phyloP scores from a whole-genome alignment of 768 basidiomycete genomes.

The Filobasidium floriforme region DNA sequence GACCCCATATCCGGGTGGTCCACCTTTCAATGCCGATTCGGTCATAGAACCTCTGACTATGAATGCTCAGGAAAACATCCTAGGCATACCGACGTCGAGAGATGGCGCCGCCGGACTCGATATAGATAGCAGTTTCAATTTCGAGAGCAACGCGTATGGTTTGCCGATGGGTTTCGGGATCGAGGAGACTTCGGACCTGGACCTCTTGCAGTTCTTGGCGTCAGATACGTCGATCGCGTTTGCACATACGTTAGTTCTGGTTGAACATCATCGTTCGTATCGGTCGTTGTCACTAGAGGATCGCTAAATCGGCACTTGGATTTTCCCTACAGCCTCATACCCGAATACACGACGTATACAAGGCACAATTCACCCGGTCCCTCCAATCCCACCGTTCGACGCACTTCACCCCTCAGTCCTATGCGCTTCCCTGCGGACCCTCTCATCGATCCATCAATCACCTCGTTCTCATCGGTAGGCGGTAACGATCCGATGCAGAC shows the following conservation, averaged over 20 bases:
- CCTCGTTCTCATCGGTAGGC: neutral
- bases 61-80: neutral
- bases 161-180: neutral
- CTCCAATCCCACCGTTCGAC: neutral
- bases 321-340: neutral
- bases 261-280: neutral
- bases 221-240: slow-evolving; percentile 18
- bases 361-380: neutral
- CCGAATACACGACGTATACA: neutral
- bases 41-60: neutral
- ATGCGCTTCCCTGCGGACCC: neutral
- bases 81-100: neutral
- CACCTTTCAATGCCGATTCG: too few relatives aligned
- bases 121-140: neutral
- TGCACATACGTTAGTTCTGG: slow-evolving; percentile 10
- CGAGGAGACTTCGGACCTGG: slow-evolving; percentile 7
- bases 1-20: too few relatives aligned
- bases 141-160: neutral
- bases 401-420: neutral
- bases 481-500: neutral
- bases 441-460: neutral
- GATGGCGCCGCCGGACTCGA: neutral
- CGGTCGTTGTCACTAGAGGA: neutral
- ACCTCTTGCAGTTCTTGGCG: slow-evolving; percentile 14
- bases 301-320: neutral